Conservation (phyloP, 331 rosid species). For the Cydonia oblonga region DNA sequence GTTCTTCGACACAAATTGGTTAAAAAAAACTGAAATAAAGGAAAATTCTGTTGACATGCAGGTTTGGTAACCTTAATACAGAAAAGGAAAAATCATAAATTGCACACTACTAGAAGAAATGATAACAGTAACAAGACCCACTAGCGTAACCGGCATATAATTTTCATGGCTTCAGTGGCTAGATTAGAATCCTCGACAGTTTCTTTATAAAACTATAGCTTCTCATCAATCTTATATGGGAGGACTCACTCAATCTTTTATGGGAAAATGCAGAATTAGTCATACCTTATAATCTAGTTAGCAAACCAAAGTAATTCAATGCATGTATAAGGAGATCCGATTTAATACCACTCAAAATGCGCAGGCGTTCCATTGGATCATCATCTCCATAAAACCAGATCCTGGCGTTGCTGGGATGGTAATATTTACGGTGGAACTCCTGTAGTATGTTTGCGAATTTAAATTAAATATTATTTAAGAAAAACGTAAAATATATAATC, state of each 20-base stretch:
- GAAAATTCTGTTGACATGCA: not conserved
- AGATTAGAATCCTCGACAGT: not conserved
- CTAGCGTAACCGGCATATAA: not conserved
- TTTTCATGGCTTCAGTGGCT: not conserved
- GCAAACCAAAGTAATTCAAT: constrained; percentile 5
- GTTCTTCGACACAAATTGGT: not conserved
- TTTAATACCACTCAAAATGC: constrained; percentile 61
- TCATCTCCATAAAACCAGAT: constrained; percentile 99
- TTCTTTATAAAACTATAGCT: not conserved
- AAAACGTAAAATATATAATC: not conserved
- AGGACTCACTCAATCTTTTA: not conserved
- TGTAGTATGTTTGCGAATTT: constrained; percentile 25
- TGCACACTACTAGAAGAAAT: not conserved
- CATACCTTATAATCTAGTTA: not conserved
- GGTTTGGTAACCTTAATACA: not conserved
- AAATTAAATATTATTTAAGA: not conserved
- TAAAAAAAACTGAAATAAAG: not conserved
- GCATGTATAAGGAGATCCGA: not conserved
- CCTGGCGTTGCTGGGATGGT: constrained; percentile 89
- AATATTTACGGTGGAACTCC: constrained; percentile 91
- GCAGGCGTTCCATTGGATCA: constrained; percentile 80
- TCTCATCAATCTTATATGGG: not conserved
- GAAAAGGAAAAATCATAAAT: not conserved
- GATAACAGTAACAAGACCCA: not conserved
- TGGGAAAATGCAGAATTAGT: not conserved